A percentile compares a stretch with the other conserved stretches of the same genome.
phyloP scores from a whole-genome alignment of 1,284 basidiomycete genomes.

The Filobasidium uniguttulatum region DNA sequence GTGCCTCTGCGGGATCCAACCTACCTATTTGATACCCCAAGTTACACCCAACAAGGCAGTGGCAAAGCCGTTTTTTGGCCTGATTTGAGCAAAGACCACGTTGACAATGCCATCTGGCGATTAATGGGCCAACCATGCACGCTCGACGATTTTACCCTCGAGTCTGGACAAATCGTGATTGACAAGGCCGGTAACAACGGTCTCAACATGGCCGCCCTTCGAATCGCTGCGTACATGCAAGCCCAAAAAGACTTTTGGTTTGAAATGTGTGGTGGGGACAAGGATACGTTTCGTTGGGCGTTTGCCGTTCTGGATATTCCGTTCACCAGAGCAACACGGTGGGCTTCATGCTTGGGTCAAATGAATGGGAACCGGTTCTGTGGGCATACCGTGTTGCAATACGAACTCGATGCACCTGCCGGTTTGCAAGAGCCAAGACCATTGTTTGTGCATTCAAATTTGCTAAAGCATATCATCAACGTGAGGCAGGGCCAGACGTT shows the following conservation, averaged over 20 bases:
- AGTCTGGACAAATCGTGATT: slow-evolving; percentile 39
- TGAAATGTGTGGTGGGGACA: slow-evolving; percentile 37
- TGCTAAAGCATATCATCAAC: slow-evolving; percentile 37
- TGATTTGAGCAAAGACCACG: slow-evolving; percentile 40
- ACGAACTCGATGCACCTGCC: slow-evolving; percentile 24
- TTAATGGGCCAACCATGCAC: slow-evolving; percentile 37
- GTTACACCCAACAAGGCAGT: slow-evolving; percentile 24
- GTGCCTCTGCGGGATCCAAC: slow-evolving; percentile 36
- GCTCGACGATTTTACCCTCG: slow-evolving; percentile 31
- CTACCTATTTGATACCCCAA: slow-evolving; percentile 34
- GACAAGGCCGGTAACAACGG: slow-evolving; percentile 40
- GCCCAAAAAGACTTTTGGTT: slow-evolving; percentile 38
- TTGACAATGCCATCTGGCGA: slow-evolving; percentile 42
- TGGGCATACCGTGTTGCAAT: slow-evolving; percentile 35
- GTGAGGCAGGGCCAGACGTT: slow-evolving; percentile 24
- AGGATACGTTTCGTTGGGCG: slow-evolving; percentile 39
- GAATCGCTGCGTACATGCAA: slow-evolving; percentile 35
- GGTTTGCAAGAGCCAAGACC: slow-evolving; percentile 20
- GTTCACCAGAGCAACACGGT: slow-evolving; percentile 34
- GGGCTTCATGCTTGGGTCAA: slow-evolving; percentile 35
- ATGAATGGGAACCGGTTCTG: slow-evolving; percentile 33
- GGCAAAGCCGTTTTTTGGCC: slow-evolving; percentile 41
- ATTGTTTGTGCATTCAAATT: slow-evolving; percentile 35
- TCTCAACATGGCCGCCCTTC: slow-evolving; percentile 39
- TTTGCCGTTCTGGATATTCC: slow-evolving; percentile 36